Base-by-base conservation (phyloP, 1,284 basidiomycete genomes). In the Wallemia ichthyophaga region DNA sequence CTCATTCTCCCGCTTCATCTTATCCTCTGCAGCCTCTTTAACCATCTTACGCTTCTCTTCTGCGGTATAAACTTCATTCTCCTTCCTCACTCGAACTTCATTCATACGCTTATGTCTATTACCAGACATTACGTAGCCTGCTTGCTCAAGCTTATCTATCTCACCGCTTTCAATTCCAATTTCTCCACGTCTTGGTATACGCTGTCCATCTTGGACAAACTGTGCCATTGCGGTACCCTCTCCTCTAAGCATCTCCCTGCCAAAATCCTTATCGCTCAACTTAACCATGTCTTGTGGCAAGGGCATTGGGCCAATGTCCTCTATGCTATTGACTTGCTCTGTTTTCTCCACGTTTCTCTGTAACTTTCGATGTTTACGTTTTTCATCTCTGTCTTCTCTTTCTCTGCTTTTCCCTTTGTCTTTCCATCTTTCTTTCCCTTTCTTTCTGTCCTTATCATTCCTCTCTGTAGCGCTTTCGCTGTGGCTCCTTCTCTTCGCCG, bases 71-170 rank as follows among this genome's bases (percentile, higher is more conserved):
- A 98, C 89, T 72, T 98, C 92, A 72, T 95, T 94, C 74, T 98
- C 92, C 75, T 96, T 94, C 66, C 92, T 75, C 78, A 95, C 84
- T 62, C 94, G 82, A 33, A 98, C 92, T 0, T 91, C 94, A 65
- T 92, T 95, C 91, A 95, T 95, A 67, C 85, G 76, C 63, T 81
- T 75, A 62, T 98, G 91, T 60, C 92, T 74, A 66, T 81, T 85
- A 54, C 92, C 92, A 66, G 84, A 88, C 94, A 98, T 98, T 60
- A 98, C 92, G 69, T 92, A 98, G n/a, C 92, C 92, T 19, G 83
- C 83, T 33, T 73, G 67, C 72, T 98, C 92, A 71, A 78, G 95
- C 65, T 76, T 70, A 23, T 83, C 85, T 65, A 98, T 98, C 68
- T 86, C 78, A 25, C 81, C 79, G 7, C 83, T 79, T 17, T 83